These are phyloP conservation scores for Solanum raphanifolium DNA, from an alignment of 257 asterid genomes.

Conservation along the genomic window DNA sequence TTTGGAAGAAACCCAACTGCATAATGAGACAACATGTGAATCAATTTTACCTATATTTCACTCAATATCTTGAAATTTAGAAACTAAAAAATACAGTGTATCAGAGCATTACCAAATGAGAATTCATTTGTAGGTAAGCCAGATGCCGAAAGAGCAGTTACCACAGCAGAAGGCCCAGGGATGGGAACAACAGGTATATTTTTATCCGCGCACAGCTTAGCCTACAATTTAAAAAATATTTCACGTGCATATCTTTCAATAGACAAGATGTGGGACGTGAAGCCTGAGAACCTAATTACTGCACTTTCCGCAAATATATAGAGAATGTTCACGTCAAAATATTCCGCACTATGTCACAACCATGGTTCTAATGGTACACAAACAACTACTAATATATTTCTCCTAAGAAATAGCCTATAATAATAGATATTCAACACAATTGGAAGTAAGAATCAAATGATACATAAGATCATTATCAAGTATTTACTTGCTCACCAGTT, in stretches of 20 bases:
- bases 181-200: slow-evolving; percentile 70
- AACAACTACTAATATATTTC: not conserved
- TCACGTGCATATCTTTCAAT: not conserved
- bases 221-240: slow-evolving; percentile 33
- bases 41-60: not conserved
- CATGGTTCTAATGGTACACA: not conserved
- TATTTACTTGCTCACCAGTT: slow-evolving; percentile 49
- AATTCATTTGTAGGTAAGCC: slow-evolving; percentile 82
- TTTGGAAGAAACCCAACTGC: slow-evolving; percentile 97
- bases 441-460: not conserved
- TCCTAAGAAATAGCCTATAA: not conserved
- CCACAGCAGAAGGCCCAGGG: slow-evolving; percentile 93
- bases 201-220: slow-evolving; percentile 55
- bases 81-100: not conserved
- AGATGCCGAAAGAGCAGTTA: slow-evolving; percentile 87
- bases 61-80: not conserved
- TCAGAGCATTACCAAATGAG: slow-evolving; percentile 61
- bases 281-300: not conserved
- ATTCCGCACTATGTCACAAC: not conserved
- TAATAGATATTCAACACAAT: not conserved
- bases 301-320: not conserved
- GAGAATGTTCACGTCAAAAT: not conserved
- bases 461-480: not conserved
- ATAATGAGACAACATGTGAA: slow-evolving; percentile 3
- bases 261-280: not conserved